Base-by-base conservation (phyloP, 2,329 filamentous ascomycete genomes). In the Pseudogymnoascus sp. region DNA sequence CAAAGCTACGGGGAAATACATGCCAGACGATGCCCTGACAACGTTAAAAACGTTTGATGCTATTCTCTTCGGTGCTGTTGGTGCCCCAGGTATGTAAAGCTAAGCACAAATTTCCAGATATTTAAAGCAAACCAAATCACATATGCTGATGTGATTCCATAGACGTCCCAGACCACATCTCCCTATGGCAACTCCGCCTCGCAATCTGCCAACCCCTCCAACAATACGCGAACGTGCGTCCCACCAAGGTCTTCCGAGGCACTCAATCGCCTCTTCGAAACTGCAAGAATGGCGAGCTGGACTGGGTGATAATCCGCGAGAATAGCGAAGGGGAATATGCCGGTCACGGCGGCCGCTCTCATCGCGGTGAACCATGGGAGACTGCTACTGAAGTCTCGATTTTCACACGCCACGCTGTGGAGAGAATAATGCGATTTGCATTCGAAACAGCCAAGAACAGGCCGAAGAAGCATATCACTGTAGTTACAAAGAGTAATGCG, bases 261-360 rank as follows among this genome's bases (percentile, higher is more conserved):
- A 84, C 81, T 0, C 74, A 79, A 65, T 85, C 84, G 0, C 84
- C 84, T 0, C 76, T 88, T 6, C 64, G 70, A 7, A 77, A 81
- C 69, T 71, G 69, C 62, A 64, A 64, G 18, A 23, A 61, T 3
- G 81, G 80, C 3, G 80, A 85, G 63, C 74, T 88, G 0, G 83
- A 88, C 73, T 88, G 85, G 85, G 82, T 88, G 0, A 87, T 88
- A 56, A 75, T 88, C 34, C 82, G 85, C 31, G 85, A 88, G 74
- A 88, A 88, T 72, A 84, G 80, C 56, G 85, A 88, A 69, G 85
- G 85, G 64, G 85, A 88, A 69, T 87, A 87, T 65, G 82, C 84
- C 2, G 83, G 84, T 0, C 83, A 87, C 66, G 85, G 86, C 3
- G 86, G 86, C 0, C 78, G 80, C 0, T 83, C 82, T 0, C 85